A percentile compares a stretch with the other conserved stretches of the same genome.
Conservation (phyloP, 1,284 basidiomycete species). For the Naganishia cerealis region DNA sequence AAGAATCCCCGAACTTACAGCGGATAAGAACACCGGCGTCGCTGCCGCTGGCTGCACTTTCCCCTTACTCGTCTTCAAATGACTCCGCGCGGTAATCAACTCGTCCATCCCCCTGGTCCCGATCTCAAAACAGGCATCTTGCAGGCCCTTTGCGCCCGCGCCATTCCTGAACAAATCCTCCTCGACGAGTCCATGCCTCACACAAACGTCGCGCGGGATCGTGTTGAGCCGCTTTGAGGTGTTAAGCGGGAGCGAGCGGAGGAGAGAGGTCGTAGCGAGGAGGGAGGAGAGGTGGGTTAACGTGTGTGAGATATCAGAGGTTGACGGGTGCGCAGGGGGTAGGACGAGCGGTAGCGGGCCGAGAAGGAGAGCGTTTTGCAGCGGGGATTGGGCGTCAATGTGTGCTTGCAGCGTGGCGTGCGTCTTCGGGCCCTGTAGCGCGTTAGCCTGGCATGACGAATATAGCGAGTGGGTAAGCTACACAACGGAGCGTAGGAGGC, state of each 20-base stretch:
- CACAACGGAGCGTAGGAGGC: constrained; percentile 10
- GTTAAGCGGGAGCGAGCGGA: constrained; percentile 75
- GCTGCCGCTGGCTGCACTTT: constrained; percentile 63
- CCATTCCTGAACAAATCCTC: constrained; percentile 80
- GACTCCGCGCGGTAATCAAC: constrained; percentile 75
- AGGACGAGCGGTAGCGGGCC: constrained; percentile 72
- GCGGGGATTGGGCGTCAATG: constrained; percentile 71
- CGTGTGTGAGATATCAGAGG: constrained; percentile 69
- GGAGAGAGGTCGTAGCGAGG: constrained; percentile 59
- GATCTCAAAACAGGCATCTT: constrained; percentile 78
- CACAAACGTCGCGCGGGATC: constrained; percentile 80
- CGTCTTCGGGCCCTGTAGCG: constrained; percentile 64
- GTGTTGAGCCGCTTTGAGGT: constrained; percentile 70
- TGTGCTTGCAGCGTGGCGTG: constrained; percentile 71
- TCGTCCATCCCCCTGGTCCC: constrained; percentile 89
- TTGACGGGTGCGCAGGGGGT: constrained; percentile 59
- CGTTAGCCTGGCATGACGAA: constrained; percentile 63
- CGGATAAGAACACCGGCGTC: constrained; percentile 75
- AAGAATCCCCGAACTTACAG: constrained; percentile 60
- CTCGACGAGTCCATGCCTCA: constrained; percentile 75
- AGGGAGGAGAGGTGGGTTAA: constrained; percentile 58
- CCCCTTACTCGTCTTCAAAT: constrained; percentile 66
- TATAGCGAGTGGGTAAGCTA: neutral
- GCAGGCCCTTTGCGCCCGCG: constrained; percentile 58
- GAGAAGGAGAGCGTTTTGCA: constrained; percentile 76